Base-by-base conservation (phyloP, 2,329 filamentous ascomycete genomes). In the Ophiocordyceps polyrhachis-furcata region DNA sequence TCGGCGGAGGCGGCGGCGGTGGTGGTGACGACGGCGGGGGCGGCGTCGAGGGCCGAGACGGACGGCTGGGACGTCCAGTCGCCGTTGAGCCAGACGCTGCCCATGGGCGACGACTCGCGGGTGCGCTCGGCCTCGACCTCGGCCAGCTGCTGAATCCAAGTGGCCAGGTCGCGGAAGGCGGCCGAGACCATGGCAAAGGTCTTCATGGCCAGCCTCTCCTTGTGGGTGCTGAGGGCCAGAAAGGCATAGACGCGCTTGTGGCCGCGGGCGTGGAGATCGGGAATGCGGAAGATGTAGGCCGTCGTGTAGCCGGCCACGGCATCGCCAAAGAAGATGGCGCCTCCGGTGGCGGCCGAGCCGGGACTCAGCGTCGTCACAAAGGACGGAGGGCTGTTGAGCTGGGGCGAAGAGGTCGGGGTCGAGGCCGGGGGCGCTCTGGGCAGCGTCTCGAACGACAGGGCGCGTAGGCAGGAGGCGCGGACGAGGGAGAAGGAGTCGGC, bases 161-260 rank as follows among this genome's bases (percentile, higher is more conserved):
- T 63, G 11, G 77, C 77, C 43, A 81, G 61, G 43, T 79, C 73
- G n/a, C 70, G 69, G 52, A 82, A 82, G 2, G 74, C 74, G 2
- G 67, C 63, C 3, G 76, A 72, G 28, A 81, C 66, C 50, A 76
- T 74, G 35, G 71, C 70, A 54, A 81, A 81, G 0, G 74, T 70
- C 57, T 79, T 77, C 71, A 82, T 79, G 41, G 75, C 75, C 14
- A 75, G 61, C 14, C 74, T 69, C 58, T 81, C 76, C 44, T 73
- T 73, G 57, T 81, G 74, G 12, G 76, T 80, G 56, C 70, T 78
- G 42, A 81, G 68, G 2, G 76, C 76, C 47, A 82, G 59, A 48
- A 82, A 75, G 12, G 78, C 78, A 53, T 82, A 82, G 13, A 81
- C 73, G n/a, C 78, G 71, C 58, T 79, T 77, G 51, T 79, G 74